Evolutionary conservation across 352 stramenopile species (phyloP), one percentile per base, ranked within the genome.

Genomic region (Peronosclerospora sorghi): DNA sequence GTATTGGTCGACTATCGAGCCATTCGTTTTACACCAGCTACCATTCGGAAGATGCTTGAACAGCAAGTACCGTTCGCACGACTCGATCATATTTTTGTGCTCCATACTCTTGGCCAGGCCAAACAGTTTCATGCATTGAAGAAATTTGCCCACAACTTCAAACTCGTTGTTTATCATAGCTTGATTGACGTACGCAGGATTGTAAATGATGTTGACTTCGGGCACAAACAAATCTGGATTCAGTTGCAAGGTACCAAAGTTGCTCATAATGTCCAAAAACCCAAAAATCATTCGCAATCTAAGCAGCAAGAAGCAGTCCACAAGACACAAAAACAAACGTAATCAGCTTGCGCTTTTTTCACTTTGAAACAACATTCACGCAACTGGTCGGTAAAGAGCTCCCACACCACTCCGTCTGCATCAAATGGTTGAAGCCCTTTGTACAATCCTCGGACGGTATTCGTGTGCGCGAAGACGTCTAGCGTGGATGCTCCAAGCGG

Each of bases 101-200:
- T 80, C 62, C 10, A 59, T 46, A 5, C 53, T 62, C 41, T 64
- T 66, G 12, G 36, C 39, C 9, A 55, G 24, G 2, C 77, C 74
- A 41, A 92, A 92, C 14, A 90, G 54, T 32, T 64, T 77, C 70
- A 92, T 79, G 41, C 63, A 85, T 48, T 90, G 78, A 8, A 92
- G 46, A 48, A 80, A 81, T 20, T 71, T 76, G 17, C 76, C 80
- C 8, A 87, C 63, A 6, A 83, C 63, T 41, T 92, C 80, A 37
- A 64, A 86, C 17, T 89, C 79, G 32, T 65, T 73, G 21, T 38
- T 20, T 32, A 73, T 45, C 59, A 92, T 86, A n/a, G 73, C 69
- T 36, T 86, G 73, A 28, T 86, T 81, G 17, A 92, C 47, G 41
- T 86, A 83, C 17, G 65, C 51, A 34, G 48, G 28, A 48, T 87